Evolutionary conservation across 148 eudicot species (phyloP), one percentile per base, ranked within the genome.

Genomic region (Rhododendron simsii): DNA sequence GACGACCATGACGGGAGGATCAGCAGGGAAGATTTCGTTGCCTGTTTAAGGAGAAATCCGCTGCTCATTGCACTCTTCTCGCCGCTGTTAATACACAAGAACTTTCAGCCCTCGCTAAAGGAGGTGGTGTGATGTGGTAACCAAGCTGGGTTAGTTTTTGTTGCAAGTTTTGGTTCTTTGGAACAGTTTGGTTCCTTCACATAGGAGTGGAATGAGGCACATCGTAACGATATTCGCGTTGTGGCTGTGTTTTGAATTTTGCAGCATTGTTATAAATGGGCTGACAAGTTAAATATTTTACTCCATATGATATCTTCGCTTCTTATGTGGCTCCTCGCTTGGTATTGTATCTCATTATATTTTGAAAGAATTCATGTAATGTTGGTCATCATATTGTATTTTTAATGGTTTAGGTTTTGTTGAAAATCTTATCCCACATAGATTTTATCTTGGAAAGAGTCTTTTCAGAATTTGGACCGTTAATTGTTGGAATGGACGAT

Each of bases 41-140:
- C 78, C 78, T 92, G 93, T 86, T 90, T 92, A 82, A 90, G 90
- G 89, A 90, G 88, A 89, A 86, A 94, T 73, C 96, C 94, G 18
- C 87, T 92, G 87, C 91, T 92, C 23, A 86, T 94, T 2, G 87
- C 94, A 45, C 89, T 90, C 35, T 91, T 94, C 87, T 85, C 84
- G 23, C 92, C 92, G 47, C 86, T 16, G 15, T 85, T 92, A 48
- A 55, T 84, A 61, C 88, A 89, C 41, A 76, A 79, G 71, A 71
- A 65, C 78, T 82, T 78, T 78, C 88, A 30, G 84, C 84, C 67
- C 82, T 55, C 33, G 45, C 74, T 83, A n/a, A 78, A 83, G 87
- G 86, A 57, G 74, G 83, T 35, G 35, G 41, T 30, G 37, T 28
- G 18, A 15, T 14, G 41, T 30, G 41, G 18, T 33, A 14, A 16